phyloP scores from a whole-genome alignment of 2,329 filamentous ascomycete genomes.

The Ramularia endophylla region DNA sequence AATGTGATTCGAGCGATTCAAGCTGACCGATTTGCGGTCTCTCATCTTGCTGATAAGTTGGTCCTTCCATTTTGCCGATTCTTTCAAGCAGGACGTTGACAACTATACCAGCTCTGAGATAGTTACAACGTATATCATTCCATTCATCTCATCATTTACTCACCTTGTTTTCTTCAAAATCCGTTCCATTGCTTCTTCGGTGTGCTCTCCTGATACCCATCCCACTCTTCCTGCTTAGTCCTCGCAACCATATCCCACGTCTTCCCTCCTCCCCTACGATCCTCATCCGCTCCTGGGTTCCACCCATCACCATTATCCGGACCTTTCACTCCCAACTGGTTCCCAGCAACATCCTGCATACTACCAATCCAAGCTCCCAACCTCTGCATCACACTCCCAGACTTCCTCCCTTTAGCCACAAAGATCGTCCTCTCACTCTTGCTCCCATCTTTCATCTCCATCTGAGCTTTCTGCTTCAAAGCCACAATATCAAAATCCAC shows the following conservation, averaged over 20 bases:
- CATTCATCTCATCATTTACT: too few species aligned
- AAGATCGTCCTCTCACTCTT: constrained; percentile 26
- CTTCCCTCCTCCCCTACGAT: neutral
- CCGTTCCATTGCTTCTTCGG: constrained; percentile 1
- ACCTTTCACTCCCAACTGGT: neutral
- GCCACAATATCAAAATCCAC: constrained; percentile 28
- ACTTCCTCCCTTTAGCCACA: constrained; percentile 27
- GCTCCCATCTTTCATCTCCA: constrained; percentile 22
- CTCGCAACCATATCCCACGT: neutral
- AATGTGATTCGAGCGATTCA: too few species aligned
- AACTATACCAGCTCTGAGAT: too few species aligned
- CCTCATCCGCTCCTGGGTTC: neutral
- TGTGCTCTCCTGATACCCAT: neutral
- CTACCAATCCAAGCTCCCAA: neutral
- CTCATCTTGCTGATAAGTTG: too few species aligned
- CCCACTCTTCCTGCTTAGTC: neutral
- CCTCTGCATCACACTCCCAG: constrained; percentile 11
- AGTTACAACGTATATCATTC: too few species aligned
- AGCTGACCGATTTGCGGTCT: too few species aligned
- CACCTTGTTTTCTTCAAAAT: neutral
- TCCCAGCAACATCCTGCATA: neutral
- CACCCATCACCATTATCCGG: neutral
- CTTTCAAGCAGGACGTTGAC: too few species aligned
- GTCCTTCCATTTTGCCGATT: too few species aligned
- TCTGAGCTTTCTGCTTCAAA: constrained; percentile 22